Conservation (phyloP, 176 grass and related monocot species). For the Alloteropsis semialata region DNA sequence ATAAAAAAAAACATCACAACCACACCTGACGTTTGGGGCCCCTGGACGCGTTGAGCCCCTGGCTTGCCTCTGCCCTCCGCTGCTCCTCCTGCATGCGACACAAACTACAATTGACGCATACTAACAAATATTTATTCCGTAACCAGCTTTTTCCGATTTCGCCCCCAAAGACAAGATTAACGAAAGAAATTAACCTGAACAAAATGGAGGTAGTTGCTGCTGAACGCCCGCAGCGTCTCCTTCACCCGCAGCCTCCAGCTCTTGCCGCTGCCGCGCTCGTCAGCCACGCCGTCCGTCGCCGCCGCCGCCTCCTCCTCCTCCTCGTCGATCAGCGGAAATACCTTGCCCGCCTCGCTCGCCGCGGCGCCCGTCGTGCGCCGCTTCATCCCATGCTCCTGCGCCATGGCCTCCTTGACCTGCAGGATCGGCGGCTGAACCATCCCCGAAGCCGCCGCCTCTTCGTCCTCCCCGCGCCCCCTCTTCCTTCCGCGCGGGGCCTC, state of each 20-base stretch:
- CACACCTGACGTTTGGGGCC: constrained; percentile 25
- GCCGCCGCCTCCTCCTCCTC: background rate
- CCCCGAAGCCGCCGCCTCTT: background rate
- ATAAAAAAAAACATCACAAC: background rate
- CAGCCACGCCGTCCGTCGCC: background rate
- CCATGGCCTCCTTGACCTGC: constrained; percentile 31
- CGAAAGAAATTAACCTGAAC: constrained; percentile 41
- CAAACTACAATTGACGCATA: background rate
- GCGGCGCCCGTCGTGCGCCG: background rate
- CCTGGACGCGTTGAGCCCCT: background rate
- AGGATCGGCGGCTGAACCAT: constrained; percentile 6
- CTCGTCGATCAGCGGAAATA: constrained; percentile 4
- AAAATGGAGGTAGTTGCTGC: constrained; percentile 52
- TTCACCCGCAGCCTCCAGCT: constrained; percentile 39
- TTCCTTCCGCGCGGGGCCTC: constrained; percentile 24
- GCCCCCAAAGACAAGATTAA: background rate
- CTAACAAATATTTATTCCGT: background rate
- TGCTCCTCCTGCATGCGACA: constrained; percentile 34
- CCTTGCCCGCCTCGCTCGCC: constrained; percentile 1
- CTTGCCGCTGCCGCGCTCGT: constrained; percentile 7
- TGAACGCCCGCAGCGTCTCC: constrained; percentile 58
- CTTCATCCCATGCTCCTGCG: constrained; percentile 21
- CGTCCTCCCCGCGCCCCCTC: background rate
- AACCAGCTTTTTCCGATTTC: background rate
- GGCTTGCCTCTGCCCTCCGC: background rate